These are phyloP conservation scores for Cyberlindnera mississippiensis DNA, from an alignment of 805 yeast genomes.

Conservation along the genomic window DNA sequence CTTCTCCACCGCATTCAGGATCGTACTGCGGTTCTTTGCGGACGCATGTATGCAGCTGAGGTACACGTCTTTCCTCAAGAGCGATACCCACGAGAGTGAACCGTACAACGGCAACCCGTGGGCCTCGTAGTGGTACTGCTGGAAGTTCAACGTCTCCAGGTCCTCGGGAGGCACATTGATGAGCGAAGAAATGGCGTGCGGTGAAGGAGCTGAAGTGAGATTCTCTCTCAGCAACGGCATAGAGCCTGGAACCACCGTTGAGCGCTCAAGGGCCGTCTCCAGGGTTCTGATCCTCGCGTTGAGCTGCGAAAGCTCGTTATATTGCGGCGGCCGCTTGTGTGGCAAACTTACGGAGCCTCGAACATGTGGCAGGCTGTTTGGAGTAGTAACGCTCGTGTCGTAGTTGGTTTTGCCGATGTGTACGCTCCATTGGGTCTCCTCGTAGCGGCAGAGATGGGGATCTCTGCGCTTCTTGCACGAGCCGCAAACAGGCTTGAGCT, in stretches of 20 bases:
- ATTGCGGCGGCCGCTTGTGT: no score
- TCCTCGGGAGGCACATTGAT: not conserved
- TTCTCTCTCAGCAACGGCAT: no score
- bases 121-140: conserved; percentile 7
- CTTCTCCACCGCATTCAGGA: not conserved
- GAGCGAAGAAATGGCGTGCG: no score
- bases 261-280: no score
- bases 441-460: conserved; percentile 20
- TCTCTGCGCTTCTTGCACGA: conserved; percentile 19
- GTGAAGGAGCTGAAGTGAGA: no score
- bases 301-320: conserved; percentile 5
- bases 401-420: conserved; percentile 1
- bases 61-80: conserved; percentile 25
- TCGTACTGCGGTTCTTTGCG: conserved; percentile 6
- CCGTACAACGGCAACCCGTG: conserved; percentile 20
- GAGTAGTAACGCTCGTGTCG: no score
- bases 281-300: conserved; percentile 16
- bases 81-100: conserved; percentile 24
- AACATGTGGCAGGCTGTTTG: no score
- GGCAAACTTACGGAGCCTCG: no score
- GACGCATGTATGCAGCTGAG: conserved; percentile 17
- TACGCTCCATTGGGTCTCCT: conserved; percentile 22
- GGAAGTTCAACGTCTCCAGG: conserved; percentile 6
- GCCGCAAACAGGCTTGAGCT: conserved; percentile 23
- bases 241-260: no score